These are phyloP conservation scores for Candida peoriensis DNA, from an alignment of 805 yeast genomes.

Conservation along the genomic window DNA sequence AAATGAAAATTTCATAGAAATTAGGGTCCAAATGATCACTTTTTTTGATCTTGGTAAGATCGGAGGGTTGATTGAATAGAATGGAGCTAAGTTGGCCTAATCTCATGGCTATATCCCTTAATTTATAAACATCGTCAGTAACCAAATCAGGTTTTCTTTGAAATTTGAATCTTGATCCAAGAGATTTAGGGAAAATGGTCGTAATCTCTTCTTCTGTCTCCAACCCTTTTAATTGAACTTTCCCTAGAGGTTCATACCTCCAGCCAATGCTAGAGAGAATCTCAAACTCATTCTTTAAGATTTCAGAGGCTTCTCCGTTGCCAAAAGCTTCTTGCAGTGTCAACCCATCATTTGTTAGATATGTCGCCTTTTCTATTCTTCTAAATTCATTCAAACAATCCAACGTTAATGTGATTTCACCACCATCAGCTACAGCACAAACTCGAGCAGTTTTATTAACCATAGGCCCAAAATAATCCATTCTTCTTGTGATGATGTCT, in stretches of 20 bases:
- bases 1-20: conserved; percentile 58
- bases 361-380: conserved; percentile 38
- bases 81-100: conserved; percentile 54
- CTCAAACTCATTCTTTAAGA: conserved; percentile 59
- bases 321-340: conserved; percentile 38
- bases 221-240: conserved; percentile 84
- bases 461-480: conserved; percentile 99
- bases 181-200: conserved; percentile 62
- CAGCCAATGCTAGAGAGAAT: conserved; percentile 68
- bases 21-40: conserved; percentile 40
- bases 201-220: conserved; percentile 90
- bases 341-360: conserved; percentile 12
- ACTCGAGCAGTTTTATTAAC: conserved; percentile 94
- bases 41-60: conserved; percentile 21
- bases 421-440: conserved; percentile 94
- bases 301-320: conserved; percentile 43
- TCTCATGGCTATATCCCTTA: conserved; percentile 50
- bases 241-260: conserved; percentile 67
- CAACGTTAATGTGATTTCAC: conserved; percentile 85
- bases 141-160: conserved; percentile 30
- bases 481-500: conserved; percentile 90
- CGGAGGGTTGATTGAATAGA: conserved; percentile 37
- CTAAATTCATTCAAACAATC: conserved; percentile 75
- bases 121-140: conserved; percentile 39
- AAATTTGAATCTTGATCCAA: conserved; percentile 55